phyloP scores from a whole-genome alignment of 2,329 filamentous ascomycete genomes.

The Plenodomus biglobosus region DNA sequence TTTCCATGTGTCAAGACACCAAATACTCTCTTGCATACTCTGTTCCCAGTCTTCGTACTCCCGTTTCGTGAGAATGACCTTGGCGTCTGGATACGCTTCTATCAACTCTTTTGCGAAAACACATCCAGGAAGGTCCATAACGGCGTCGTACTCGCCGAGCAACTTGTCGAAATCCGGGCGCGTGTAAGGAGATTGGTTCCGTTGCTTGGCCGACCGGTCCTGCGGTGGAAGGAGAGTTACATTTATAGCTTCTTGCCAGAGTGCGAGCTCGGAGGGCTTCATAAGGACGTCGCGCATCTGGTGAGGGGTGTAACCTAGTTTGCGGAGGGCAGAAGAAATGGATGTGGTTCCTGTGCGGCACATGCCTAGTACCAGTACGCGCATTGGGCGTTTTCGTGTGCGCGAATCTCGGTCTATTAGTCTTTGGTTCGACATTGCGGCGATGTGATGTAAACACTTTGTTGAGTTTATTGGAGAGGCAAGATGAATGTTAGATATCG shows the following conservation, averaged over 20 bases:
- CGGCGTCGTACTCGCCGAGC: constrained; percentile 48
- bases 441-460: neutral
- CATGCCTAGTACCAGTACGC: constrained; percentile 68
- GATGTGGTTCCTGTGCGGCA: constrained; percentile 70
- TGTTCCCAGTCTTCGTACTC: constrained; percentile 30
- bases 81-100: constrained; percentile 37
- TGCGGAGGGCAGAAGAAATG: constrained; percentile 45
- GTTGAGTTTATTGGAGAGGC: no score
- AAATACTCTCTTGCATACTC: constrained; percentile 30
- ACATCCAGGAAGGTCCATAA: constrained; percentile 33
- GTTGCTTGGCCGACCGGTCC: constrained; percentile 12
- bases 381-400: constrained; percentile 69
- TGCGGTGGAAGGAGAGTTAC: constrained; percentile 20
- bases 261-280: constrained; percentile 19
- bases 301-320: constrained; percentile 41
- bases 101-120: constrained; percentile 33
- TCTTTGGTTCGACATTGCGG: constrained; percentile 13
- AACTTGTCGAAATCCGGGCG: constrained; percentile 52
- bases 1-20: constrained; percentile 27
- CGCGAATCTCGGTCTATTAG: constrained; percentile 66
- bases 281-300: constrained; percentile 27
- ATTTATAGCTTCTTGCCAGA: constrained; percentile 37
- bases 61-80: constrained; percentile 38
- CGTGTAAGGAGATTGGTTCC: constrained; percentile 19
- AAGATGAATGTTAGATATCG: no score